Evolutionary conservation across 2,329 filamentous ascomycete species (phyloP), one percentile per base, ranked within the genome.

Genomic region (Xylariaceae sp.): DNA sequence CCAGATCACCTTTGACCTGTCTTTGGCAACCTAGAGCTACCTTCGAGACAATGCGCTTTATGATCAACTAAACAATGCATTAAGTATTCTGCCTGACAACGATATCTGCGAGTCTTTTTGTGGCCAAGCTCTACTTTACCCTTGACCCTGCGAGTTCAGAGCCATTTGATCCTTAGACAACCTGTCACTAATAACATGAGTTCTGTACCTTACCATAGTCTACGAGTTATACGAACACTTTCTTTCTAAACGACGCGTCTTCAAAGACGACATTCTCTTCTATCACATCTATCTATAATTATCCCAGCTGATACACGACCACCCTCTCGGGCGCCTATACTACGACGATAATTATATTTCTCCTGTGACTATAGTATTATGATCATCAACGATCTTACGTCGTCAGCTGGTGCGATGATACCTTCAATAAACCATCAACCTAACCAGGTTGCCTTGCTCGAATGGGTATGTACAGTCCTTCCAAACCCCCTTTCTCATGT

Each of bases 401-500:
- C 40, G 32, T 49, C 46, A 32, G 40, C 55, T 53, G 57, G 48
- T 58, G 40, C 54, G 32, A 68, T 68, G 64, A 60, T 67, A 41
- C 46, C 62, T 7, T 68, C 64, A 48, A 50, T 67, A 37, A 57
- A 62, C 33, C 39, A 42, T 3, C 54, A 49, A 39, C 57, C 50
- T 42, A 61, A 57, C n/a, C 60, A 64, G n/a, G 45, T 36, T 45
- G 64, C 65, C 45, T 39, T 68, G 51, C 58, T 68, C 27, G 62
- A 63, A 64, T 67, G 64, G 65, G 64, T 66, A 65, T 32, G 61
- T 64, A 50, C 48, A 23, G 56, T 53, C 55, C 50, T 30, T 57
- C 40, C 45, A 48, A 40, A 46, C 57, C 48, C 26, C 24, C 44
- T 58, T 33, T 59, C 39, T 24, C 13, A 5, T 23, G 21, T 44